Conservation (phyloP, 768 basidiomycete genomes). For the Rhizopogon rudus region DNA sequence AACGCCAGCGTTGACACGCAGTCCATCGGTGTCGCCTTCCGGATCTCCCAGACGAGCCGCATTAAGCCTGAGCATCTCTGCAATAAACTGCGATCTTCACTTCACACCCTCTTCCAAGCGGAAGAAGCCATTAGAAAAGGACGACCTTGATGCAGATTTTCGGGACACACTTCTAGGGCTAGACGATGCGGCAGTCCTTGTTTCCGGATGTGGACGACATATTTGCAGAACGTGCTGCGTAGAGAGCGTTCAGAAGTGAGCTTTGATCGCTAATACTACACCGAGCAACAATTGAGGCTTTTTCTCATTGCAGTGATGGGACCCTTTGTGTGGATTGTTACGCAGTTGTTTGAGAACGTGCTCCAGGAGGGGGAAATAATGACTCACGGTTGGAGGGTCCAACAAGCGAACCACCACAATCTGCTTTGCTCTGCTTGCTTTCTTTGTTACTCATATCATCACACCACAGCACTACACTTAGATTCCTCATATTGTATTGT, state of each 20-base stretch:
- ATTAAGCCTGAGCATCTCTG: conserved; percentile 15
- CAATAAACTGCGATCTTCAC: conserved; percentile 18
- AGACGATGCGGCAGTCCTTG: conserved; percentile 8
- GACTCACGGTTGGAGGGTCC: background rate
- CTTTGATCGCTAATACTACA: background rate
- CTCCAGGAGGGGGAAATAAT: background rate
- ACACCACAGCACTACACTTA: background rate
- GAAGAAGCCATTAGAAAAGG: conserved; percentile 23
- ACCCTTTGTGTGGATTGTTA: conserved; percentile 28
- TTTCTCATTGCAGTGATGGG: conserved; percentile 17
- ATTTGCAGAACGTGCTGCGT: conserved; percentile 31
- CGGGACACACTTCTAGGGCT: conserved; percentile 2
- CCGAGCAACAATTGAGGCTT: background rate
- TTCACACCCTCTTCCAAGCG: conserved; percentile 13
- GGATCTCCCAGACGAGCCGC: conserved; percentile 24
- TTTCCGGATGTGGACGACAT: conserved; percentile 30
- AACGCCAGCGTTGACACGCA: conserved; percentile 31
- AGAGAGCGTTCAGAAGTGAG: conserved; percentile 32
- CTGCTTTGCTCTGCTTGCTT: background rate
- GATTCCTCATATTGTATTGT: conserved; percentile 2
- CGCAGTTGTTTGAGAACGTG: conserved; percentile 10
- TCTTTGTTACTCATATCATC: background rate
- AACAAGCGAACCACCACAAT: background rate
- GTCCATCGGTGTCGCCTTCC: conserved; percentile 18
- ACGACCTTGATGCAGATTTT: conserved; percentile 11